A percentile compares a stretch with the other conserved stretches of the same genome.
These are phyloP conservation scores for Fusarium sp. DNA, from an alignment of 2,329 filamentous ascomycete species.

Conservation along the genomic window DNA sequence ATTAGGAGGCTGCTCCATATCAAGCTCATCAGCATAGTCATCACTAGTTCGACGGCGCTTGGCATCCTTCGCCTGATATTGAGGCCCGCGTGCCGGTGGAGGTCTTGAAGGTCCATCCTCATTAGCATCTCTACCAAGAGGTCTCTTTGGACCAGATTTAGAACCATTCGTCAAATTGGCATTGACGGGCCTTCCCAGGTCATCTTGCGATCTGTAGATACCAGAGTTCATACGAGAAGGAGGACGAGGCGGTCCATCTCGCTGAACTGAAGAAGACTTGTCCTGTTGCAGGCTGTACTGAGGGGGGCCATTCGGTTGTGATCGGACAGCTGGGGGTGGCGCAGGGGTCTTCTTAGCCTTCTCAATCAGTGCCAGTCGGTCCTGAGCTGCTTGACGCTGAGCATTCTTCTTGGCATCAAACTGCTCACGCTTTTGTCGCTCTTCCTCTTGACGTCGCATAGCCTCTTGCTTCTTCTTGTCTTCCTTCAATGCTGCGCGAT, in stretches of 20 bases:
- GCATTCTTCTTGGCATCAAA: slow-evolving; percentile 62
- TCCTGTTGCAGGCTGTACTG: slow-evolving; percentile 57
- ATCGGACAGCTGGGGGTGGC: slow-evolving; percentile 69
- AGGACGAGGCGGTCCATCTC: slow-evolving; percentile 57
- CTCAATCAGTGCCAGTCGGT: slow-evolving; percentile 68
- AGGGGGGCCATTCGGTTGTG: slow-evolving; percentile 64
- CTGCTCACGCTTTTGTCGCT: slow-evolving; percentile 69
- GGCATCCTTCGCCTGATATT: slow-evolving; percentile 76
- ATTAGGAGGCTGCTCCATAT: slow-evolving; percentile 67
- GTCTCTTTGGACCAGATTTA: slow-evolving; percentile 79
- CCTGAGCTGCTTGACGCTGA: slow-evolving; percentile 58
- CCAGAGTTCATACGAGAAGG: slow-evolving; percentile 71
- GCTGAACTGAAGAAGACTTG: slow-evolving; percentile 46
- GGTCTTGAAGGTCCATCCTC: slow-evolving; percentile 64
- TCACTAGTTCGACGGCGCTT: slow-evolving; percentile 87
- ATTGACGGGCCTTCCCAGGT: slow-evolving; percentile 71
- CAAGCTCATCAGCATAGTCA: slow-evolving; percentile 73
- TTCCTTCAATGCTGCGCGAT: slow-evolving; percentile 74
- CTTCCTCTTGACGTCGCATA: slow-evolving; percentile 70
- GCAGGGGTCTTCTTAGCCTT: slow-evolving; percentile 74
- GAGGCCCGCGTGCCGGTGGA: slow-evolving; percentile 63
- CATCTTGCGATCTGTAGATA: slow-evolving; percentile 66
- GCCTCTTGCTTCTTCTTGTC: slow-evolving; percentile 73
- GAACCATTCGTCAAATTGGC: slow-evolving; percentile 66
- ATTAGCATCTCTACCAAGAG: slow-evolving; percentile 74